These are phyloP conservation scores for Chlorencoelia australis DNA, from an alignment of 2,329 filamentous ascomycete species.

Conservation along the genomic window DNA sequence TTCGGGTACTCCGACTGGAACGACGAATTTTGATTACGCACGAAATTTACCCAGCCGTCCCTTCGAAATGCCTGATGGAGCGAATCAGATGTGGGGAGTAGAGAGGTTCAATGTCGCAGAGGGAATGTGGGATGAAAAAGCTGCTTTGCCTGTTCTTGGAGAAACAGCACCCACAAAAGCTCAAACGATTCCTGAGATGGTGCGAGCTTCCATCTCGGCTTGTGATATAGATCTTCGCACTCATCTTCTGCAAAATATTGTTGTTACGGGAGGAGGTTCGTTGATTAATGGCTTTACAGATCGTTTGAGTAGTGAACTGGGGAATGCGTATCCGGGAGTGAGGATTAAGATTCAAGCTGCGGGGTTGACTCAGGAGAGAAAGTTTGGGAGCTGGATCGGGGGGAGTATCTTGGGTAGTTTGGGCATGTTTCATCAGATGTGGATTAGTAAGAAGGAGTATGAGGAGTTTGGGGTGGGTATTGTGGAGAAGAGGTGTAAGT, in stretches of 20 bases:
- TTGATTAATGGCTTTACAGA: slow-evolving; percentile 89
- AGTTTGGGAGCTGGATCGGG: slow-evolving; percentile 92
- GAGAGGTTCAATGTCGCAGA: slow-evolving; percentile 83
- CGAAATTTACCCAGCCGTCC: slow-evolving; percentile 67
- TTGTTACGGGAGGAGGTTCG: slow-evolving; percentile 82
- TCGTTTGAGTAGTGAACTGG: slow-evolving; percentile 75
- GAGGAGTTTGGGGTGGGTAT: slow-evolving; percentile 87
- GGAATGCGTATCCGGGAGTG: slow-evolving; percentile 70
- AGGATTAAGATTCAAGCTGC: slow-evolving; percentile 83
- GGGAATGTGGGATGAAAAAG: slow-evolving; percentile 81
- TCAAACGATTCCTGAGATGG: slow-evolving; percentile 75
- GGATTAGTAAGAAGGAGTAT: slow-evolving; percentile 96
- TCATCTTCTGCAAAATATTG: slow-evolving; percentile 76
- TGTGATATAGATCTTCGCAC: slow-evolving; percentile 86
- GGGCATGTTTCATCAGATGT: slow-evolving; percentile 98
- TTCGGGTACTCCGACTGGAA: slow-evolving; percentile 37
- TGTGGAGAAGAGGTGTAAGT: slow-evolving; percentile 96
- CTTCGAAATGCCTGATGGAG: slow-evolving; percentile 95
- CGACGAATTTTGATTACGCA: slow-evolving; percentile 64
- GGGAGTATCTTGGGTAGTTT: slow-evolving; percentile 91
- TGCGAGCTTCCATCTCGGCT: slow-evolving; percentile 64
- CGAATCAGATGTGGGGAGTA: slow-evolving; percentile 86
- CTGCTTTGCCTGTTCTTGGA: slow-evolving; percentile 46
- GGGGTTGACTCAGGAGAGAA: slow-evolving; percentile 75
- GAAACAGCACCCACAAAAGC: slow-evolving; percentile 46